Percentiles rank a stretch among this genome's conserved stretches.
Evolutionary conservation across 345 rosid species (phyloP).

Genomic region (Citrus maxima): DNA sequence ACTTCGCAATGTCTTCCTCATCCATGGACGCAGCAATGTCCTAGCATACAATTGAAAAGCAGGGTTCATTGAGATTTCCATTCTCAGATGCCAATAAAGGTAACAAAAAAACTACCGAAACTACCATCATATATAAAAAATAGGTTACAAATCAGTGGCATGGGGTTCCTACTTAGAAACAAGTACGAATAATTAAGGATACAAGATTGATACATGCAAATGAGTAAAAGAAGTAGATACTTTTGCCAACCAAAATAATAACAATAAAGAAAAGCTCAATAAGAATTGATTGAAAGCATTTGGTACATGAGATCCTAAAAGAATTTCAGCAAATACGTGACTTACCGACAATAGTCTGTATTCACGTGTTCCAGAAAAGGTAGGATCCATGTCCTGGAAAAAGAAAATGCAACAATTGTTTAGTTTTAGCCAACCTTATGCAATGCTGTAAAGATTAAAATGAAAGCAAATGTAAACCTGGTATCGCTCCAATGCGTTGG

Average conservation of each 20-base stretch:
- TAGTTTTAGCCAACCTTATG: background rate
- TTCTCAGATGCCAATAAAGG: background rate
- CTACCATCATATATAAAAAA: background rate
- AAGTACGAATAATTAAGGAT: background rate
- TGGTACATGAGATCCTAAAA: background rate
- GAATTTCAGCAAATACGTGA: background rate
- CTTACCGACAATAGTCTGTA: slow-evolving; percentile 65
- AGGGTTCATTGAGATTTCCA: slow-evolving; percentile 3
- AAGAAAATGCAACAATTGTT: slow-evolving; percentile 15
- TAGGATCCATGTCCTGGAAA: slow-evolving; percentile 89
- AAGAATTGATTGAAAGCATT: background rate
- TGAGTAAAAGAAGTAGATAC: background rate
- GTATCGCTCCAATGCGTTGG: slow-evolving; percentile 85
- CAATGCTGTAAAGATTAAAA: background rate
- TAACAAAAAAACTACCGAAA: background rate
- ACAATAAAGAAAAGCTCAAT: background rate
- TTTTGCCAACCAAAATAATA: background rate
- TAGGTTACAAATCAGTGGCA: background rate
- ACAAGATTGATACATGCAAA: background rate
- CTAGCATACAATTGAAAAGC: slow-evolving; percentile 31
- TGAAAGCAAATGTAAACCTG: slow-evolving; percentile 53
- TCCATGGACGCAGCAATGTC: slow-evolving; percentile 83
- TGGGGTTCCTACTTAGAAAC: background rate
- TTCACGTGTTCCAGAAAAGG: slow-evolving; percentile 93
- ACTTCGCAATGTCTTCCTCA: slow-evolving; percentile 91